Base-by-base conservation (phyloP, 768 basidiomycete species). In the Leccinum barrowsii region DNA sequence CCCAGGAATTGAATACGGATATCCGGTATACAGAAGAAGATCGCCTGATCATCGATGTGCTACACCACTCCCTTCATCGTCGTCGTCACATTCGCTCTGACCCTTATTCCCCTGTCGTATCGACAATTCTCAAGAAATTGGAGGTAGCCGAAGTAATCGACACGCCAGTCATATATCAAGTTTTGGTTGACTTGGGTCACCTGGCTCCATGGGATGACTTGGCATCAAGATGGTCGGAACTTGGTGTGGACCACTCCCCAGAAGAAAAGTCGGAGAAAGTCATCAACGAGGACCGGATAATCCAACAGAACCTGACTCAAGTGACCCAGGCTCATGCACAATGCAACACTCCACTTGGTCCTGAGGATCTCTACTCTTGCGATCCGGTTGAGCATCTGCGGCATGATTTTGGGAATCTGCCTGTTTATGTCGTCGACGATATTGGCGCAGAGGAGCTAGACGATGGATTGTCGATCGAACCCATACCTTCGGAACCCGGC, bases 341-440 rank as follows among this genome's bases (percentile, higher is more conserved):
- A n/a, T 32, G 55, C n/a, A 55, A 73, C 15, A 63, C 59, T 1
- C 76, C 78, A 15, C 67, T 86, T 3, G 84, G 85, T 5, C 83
- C 82, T 1, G 79, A 87, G 60, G 89, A 91, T 59, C 79, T 91
- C 17, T 81, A 87, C 59, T 67, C 76, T 1, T 64, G 68, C 2
- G 94, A 97, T 67, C 79, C 82, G 0, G 77, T 88, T 53, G 88
- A 87, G 26, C 74, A 81, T 21, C 70, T 93, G 5, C 88, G 95
- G 3, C 89, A 91, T 67, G 95, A 98, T 70, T 96, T 94, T 72
- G 92, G 90, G 24, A 68, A 86, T 59, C 67, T 88, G 61, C 84
- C 83, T 0, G 91, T 93, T 5, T 98, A 87, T 70, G 87, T 95
- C 19, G 86, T 99, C 55, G 97, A 99, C 67, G 90, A 92, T 59